phyloP scores from a whole-genome alignment of 2,329 filamentous ascomycete species.

The Apiospora phragmitis region DNA sequence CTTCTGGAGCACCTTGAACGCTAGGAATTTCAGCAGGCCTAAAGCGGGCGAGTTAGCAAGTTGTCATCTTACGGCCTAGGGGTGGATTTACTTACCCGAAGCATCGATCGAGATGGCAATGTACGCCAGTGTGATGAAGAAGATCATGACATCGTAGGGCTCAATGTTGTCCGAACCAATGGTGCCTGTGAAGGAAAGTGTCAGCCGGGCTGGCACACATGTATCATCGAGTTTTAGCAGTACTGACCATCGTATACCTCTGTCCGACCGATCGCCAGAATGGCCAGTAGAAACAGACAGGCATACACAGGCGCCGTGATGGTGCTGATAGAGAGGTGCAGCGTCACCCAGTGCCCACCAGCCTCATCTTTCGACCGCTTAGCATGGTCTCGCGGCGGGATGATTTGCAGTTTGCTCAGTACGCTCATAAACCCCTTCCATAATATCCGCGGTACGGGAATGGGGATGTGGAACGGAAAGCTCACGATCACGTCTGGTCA shows the following conservation, averaged over 20 bases:
- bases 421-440: slow-evolving; percentile 44
- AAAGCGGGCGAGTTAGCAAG: not conserved
- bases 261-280: slow-evolving; percentile 62
- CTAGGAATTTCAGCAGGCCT: slow-evolving; percentile 63
- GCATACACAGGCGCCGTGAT: slow-evolving; percentile 70
- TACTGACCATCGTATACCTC: slow-evolving; percentile 55
- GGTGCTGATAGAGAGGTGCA: slow-evolving; percentile 67
- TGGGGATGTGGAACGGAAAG: slow-evolving; percentile 66
- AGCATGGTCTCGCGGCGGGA: slow-evolving; percentile 41
- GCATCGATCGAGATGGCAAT: slow-evolving; percentile 78
- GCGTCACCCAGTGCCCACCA: slow-evolving; percentile 43
- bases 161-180: slow-evolving; percentile 65
- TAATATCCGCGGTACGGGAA: slow-evolving; percentile 57
- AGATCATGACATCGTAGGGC: slow-evolving; percentile 72
- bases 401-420: slow-evolving; percentile 50
- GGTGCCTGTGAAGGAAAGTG: slow-evolving; percentile 48
- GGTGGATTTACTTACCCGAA: slow-evolving; percentile 46
- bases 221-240: not conserved
- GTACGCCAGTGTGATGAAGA: slow-evolving; percentile 73
- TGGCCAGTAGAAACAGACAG: slow-evolving; percentile 70
- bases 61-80: accelerated
- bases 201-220: not conserved
- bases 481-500: slow-evolving; percentile 65
- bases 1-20: slow-evolving; percentile 68
- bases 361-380: slow-evolving; percentile 20